These are phyloP conservation scores for Myriosclerotinia scirpicola DNA, from an alignment of 2,329 filamentous ascomycete species.

Conservation along the genomic window DNA sequence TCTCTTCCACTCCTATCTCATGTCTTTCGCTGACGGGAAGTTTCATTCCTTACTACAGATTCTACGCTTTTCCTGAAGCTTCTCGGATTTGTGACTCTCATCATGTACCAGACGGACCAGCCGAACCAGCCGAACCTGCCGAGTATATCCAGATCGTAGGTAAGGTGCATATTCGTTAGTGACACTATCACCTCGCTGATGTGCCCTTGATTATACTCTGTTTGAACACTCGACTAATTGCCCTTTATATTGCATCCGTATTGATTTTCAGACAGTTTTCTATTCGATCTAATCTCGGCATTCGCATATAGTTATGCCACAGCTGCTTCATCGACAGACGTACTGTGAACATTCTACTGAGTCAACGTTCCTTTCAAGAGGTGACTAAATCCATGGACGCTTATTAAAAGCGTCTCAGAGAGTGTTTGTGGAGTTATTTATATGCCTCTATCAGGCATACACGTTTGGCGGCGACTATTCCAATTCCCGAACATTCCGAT, in stretches of 20 bases:
- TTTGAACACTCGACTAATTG: background rate
- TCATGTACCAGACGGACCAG: too few relatives aligned
- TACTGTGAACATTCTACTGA: background rate
- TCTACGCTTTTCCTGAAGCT: too few relatives aligned
- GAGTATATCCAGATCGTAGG: background rate
- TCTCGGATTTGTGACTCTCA: too few relatives aligned
- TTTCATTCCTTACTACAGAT: too few relatives aligned
- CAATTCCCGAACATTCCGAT: background rate
- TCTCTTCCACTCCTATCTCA: too few relatives aligned
- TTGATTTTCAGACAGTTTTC: background rate
- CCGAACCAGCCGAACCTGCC: too few relatives aligned
- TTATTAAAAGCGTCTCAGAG: too few relatives aligned
- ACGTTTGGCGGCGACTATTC: background rate
- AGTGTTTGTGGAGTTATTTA: background rate
- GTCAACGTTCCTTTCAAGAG: too few relatives aligned
- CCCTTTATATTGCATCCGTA: background rate
- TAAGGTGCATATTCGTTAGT: background rate
- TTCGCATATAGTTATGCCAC: constrained; percentile 11
- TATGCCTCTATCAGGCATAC: background rate
- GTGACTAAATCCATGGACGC: too few relatives aligned
- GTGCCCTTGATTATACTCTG: background rate
- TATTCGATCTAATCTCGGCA: background rate
- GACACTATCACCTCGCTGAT: background rate
- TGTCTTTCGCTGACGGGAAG: too few relatives aligned
- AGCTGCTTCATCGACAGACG: background rate